Base-by-base conservation (phyloP, 768 basidiomycete species). In the Phaeotremella fagi region DNA sequence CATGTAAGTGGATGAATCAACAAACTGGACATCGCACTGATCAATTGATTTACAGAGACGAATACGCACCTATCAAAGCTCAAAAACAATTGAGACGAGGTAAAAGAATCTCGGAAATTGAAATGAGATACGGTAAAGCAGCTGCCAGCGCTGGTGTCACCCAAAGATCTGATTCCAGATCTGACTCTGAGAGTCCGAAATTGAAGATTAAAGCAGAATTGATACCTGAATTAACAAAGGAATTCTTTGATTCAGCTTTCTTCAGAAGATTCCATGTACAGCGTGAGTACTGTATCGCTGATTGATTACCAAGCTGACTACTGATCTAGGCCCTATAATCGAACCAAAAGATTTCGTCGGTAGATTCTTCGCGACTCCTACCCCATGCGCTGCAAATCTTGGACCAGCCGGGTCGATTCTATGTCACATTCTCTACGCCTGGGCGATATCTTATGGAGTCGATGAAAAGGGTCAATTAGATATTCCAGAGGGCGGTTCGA, bases 401-500 rank as follows among this genome's bases (percentile, higher is more conserved):
- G 80, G 82, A n/a, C 78, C 81, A 44, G 84, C 88, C 60, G 90
- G 85, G 12, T 81, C 82, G 36, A 80, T 94, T 51, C 79, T 95
- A 35, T 80, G 84, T 18, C 85, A 87, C 79, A 75, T 88, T 26
- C 79, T 94, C 20, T 87, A 87, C 38, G 82, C 86, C 20, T 95
- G 90, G 90, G 91, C 89, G 0, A 82, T 84, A 3, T 89, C 88
- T 33, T 91, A 88, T 71, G 92, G 91, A 35, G 77, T 94, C 42
- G 82, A 92, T 70, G 87, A 90, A 63, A 80, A 78, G 37, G 91
- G 90, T 31, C 66, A 80, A 15, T 82, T 85, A 37, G 77, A 78
- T 35, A 33, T 74, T 6, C 55, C 62, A 2, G 66, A 68, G 26
- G 59, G 63, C 20, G 68, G 66, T 15, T 60, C 57, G 25, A 37